Evolutionary conservation across 768 basidiomycete species (phyloP).

Genomic region (Mrakia hoshinonis): DNA sequence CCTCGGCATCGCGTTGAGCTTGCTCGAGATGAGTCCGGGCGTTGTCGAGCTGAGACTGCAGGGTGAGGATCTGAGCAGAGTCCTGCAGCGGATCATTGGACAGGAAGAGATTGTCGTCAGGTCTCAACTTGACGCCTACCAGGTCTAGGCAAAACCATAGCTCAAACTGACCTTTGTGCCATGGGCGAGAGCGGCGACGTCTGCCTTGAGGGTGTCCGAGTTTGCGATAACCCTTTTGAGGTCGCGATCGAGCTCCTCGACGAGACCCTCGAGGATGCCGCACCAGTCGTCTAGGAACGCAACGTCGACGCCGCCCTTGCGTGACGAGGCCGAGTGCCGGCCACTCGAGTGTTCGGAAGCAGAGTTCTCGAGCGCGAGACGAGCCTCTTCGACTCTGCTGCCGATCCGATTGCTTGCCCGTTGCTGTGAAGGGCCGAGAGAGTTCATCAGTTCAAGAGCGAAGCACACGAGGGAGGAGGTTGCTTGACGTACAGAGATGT

Average conservation of each 20-base stretch:
- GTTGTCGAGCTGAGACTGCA: slow-evolving; percentile 12
- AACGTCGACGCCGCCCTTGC: slow-evolving; percentile 20
- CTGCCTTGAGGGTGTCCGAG: slow-evolving; percentile 2
- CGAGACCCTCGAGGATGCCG: slow-evolving; percentile 16
- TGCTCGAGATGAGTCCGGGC: slow-evolving; percentile 19
- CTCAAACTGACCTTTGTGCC: slow-evolving; percentile 2
- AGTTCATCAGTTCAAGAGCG: not conserved
- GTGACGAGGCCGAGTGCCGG: not conserved
- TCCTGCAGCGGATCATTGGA: too few species aligned
- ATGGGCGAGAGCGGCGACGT: slow-evolving; percentile 6
- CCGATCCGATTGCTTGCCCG: slow-evolving; percentile 1
- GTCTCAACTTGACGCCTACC: too few species aligned
- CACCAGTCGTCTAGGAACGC: slow-evolving; percentile 27
- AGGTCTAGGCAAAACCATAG: not conserved
- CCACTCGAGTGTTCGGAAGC: not conserved
- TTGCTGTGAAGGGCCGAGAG: not conserved
- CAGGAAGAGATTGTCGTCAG: not conserved
- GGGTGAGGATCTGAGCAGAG: not conserved
- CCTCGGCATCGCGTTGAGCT: slow-evolving; percentile 2
- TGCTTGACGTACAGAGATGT: slow-evolving; percentile 20
- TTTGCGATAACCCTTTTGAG: not conserved
- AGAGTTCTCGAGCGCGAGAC: not conserved
- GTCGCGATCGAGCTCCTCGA: slow-evolving; percentile 20
- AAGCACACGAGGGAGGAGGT: not conserved
- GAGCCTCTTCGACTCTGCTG: slow-evolving; percentile 4